Evolutionary conservation across 768 basidiomycete genomes (phyloP).

Genomic region (Dacryopinax spathularia): DNA sequence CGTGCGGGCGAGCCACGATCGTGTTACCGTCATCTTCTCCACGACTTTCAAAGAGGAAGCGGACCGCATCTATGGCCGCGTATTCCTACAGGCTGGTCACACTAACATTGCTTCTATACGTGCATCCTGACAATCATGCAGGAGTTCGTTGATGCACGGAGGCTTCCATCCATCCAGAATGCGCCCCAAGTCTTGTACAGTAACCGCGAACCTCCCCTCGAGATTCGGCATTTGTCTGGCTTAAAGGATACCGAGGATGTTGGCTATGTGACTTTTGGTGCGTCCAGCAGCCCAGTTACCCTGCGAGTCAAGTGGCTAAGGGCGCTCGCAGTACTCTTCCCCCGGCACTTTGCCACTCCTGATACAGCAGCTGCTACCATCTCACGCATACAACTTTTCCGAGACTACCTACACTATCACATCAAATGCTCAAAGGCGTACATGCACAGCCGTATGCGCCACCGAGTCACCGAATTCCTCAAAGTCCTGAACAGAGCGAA

Average conservation of each 20-base stretch:
- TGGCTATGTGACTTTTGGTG: constrained; percentile 85
- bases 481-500: constrained; percentile 93
- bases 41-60: constrained; percentile 96
- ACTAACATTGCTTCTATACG: constrained; percentile 1
- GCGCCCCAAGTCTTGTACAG: constrained; percentile 95
- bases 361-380: constrained; percentile 61
- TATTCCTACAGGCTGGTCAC: constrained; percentile 77
- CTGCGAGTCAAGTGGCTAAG: not conserved
- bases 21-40: constrained; percentile 94
- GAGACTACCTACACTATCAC: constrained; percentile 98
- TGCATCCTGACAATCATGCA: constrained; percentile 20
- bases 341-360: constrained; percentile 77
- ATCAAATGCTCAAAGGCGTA: constrained; percentile 98
- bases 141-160: constrained; percentile 99
- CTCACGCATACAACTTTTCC: constrained; percentile 90
- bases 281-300: constrained; percentile 11
- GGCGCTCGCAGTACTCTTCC: constrained; percentile 57
- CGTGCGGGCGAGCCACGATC: constrained; percentile 80
- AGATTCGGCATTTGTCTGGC: constrained; percentile 76
- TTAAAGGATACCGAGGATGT: constrained; percentile 73
- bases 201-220: constrained; percentile 89
- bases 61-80: constrained; percentile 89
- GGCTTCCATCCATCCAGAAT: constrained; percentile 82
- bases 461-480: constrained; percentile 88
- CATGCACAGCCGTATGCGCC: constrained; percentile 95